Conservation (phyloP, 75 land plant genomes). For the Cunninghamia lanceolata region DNA sequence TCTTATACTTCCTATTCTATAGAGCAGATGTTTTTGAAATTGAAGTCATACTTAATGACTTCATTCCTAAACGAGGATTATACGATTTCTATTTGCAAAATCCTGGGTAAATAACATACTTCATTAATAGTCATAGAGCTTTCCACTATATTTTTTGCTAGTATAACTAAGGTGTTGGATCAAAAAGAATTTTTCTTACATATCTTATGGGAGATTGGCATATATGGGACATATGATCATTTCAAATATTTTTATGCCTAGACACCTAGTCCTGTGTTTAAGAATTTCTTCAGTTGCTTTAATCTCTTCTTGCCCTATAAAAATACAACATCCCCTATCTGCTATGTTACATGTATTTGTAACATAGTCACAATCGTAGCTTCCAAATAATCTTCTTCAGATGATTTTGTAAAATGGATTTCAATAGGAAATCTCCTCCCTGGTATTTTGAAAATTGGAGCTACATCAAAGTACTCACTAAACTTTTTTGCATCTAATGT, state of each 20-base stretch:
- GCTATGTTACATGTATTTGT: too few relatives aligned
- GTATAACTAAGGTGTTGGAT: slow-evolving; percentile 90
- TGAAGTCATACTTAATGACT: slow-evolving; percentile 75
- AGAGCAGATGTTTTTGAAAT: slow-evolving; percentile 89
- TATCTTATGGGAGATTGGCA: slow-evolving; percentile 92
- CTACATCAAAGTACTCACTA: slow-evolving; percentile 90
- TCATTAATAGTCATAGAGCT: slow-evolving; percentile 96
- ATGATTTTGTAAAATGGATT: slow-evolving; percentile 79
- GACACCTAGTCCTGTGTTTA: slow-evolving; percentile 72
- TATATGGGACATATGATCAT: slow-evolving; percentile 95
- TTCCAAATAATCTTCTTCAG: too few relatives aligned
- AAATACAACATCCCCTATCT: too few relatives aligned
- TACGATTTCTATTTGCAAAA: slow-evolving; percentile 89
- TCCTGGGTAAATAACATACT: slow-evolving; percentile 97
- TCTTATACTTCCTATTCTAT: too few relatives aligned
- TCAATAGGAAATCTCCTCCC: slow-evolving; percentile 92
- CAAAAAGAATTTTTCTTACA: slow-evolving; percentile 94
- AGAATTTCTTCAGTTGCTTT: slow-evolving; percentile 83
- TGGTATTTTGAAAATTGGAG: slow-evolving; percentile 92
- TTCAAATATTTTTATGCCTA: slow-evolving; percentile 84
- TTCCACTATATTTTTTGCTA: slow-evolving; percentile 97
- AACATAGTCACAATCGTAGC: too few relatives aligned
- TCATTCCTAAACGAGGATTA: slow-evolving; percentile 95
- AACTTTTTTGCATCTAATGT: slow-evolving; percentile 97
- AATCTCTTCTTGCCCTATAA: too few relatives aligned